phyloP scores from a whole-genome alignment of 345 rosid genomes.

The Lenwebbia sp. region DNA sequence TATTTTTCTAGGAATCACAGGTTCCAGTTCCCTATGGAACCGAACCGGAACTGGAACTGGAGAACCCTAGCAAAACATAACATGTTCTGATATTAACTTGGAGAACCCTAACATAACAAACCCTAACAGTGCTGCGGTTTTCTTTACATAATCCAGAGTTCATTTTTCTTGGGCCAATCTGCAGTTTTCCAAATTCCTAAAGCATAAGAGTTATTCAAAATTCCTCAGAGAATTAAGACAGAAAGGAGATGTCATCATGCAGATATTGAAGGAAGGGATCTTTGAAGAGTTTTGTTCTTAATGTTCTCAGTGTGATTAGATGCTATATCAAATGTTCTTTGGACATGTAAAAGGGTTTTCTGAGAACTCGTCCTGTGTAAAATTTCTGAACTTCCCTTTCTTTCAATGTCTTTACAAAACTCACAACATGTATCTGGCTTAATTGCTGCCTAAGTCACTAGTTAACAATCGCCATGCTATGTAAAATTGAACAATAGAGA shows the following conservation, averaged over 20 bases:
- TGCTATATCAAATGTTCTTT: not conserved
- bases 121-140: not conserved
- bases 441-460: not conserved
- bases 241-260: not conserved
- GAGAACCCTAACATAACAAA: too few relatives aligned
- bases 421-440: not conserved
- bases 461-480: not conserved
- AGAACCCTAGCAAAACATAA: too few relatives aligned
- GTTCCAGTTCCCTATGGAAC: too few relatives aligned
- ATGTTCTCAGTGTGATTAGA: not conserved
- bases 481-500: not conserved
- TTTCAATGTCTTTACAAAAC: not conserved
- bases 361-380: not conserved
- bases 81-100: too few relatives aligned
- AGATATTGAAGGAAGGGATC: not conserved
- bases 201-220: not conserved
- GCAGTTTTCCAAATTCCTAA: not conserved
- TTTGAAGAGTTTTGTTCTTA: not conserved
- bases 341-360: not conserved
- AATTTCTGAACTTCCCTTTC: not conserved
- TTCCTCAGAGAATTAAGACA: not conserved
- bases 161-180: not conserved
- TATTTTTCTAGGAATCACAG: too few relatives aligned
- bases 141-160: not conserved
- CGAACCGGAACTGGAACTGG: too few relatives aligned